Evolutionary conservation across 2,329 filamentous ascomycete species (phyloP), one percentile per base, ranked within the genome.

Genomic region (Taxawa tesnikishii): DNA sequence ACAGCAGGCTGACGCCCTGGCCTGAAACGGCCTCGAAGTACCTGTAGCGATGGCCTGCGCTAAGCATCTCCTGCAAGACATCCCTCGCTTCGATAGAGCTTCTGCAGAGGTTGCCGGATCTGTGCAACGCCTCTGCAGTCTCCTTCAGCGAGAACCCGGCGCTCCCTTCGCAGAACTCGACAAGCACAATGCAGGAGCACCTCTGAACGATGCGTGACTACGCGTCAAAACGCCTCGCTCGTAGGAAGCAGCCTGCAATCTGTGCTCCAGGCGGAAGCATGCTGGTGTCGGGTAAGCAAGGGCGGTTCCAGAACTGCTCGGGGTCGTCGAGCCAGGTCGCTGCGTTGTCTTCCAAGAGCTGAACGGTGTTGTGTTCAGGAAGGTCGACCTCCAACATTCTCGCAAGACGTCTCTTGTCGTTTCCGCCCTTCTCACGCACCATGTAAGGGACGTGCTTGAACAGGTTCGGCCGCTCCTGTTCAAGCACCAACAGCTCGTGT

Each of bases 201-300:
- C 28, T 30, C 18, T 30, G 16, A 30, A 30, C 15, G 6, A 30
- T 21, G 16, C 28, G 28, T 30, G 16, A 30, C 28, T 30, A 30
- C 6, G 6, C 5, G 28, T 30, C 16, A 30, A 30, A 17, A 30
- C 28, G 28, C 16, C 13, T 30, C 28, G 16, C 28, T 21, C 28
- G 5, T 9, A 30, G 28, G 18, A 18, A 21, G 28, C 12, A 30
- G 15, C 28, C 28, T 18, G 28, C 16, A 30, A 14, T 17, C 15
- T 17, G 28, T 30, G 15, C 16, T 18, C 15, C 28, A 6, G 16
- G 28, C 6, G 28, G 6, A 30, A 21, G 16, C 9, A 9, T 9
- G 15, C 5, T 10, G 6, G 12, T 21, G 10, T 14, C 15, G 5
- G 16, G 28, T 15, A 30, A 17, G 28, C 13, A 4, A 11, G 28